Percentiles rank a stretch among this genome's conserved stretches.
Evolutionary conservation across 2,329 filamentous ascomycete species (phyloP).

Genomic region (Colletotrichum sp.): DNA sequence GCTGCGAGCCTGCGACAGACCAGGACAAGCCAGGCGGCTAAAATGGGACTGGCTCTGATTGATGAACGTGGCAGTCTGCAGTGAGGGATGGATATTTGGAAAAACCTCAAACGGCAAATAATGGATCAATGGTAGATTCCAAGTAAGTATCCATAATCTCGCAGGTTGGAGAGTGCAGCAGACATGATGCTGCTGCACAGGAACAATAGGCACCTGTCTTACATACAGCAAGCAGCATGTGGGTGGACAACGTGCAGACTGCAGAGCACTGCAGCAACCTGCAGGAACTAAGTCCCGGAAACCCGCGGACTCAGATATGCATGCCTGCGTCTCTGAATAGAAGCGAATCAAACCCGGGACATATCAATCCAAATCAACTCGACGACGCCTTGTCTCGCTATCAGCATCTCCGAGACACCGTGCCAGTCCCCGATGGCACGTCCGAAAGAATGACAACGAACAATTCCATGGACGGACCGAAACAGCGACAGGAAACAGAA

Average conservation of each 20-base stretch:
- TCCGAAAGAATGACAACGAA: background rate
- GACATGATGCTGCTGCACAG: background rate
- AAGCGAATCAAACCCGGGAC: background rate
- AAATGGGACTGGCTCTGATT: background rate
- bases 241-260: background rate
- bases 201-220: background rate
- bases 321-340: background rate
- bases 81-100: background rate
- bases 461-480: background rate
- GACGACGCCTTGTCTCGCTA: background rate
- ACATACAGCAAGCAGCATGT: background rate
- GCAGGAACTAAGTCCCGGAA: background rate
- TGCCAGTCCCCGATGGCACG: background rate
- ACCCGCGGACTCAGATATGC: background rate
- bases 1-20: background rate
- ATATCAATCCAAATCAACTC: background rate
- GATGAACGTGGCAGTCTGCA: background rate
- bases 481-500: background rate
- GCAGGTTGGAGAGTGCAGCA: background rate
- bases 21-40: slow-evolving; percentile 2
- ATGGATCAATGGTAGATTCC: background rate
- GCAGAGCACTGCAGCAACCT: background rate
- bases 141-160: background rate
- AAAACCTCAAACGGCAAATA: background rate
- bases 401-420: background rate